These are phyloP conservation scores for Candida orba DNA, from an alignment of 805 yeast genomes.

Conservation along the genomic window DNA sequence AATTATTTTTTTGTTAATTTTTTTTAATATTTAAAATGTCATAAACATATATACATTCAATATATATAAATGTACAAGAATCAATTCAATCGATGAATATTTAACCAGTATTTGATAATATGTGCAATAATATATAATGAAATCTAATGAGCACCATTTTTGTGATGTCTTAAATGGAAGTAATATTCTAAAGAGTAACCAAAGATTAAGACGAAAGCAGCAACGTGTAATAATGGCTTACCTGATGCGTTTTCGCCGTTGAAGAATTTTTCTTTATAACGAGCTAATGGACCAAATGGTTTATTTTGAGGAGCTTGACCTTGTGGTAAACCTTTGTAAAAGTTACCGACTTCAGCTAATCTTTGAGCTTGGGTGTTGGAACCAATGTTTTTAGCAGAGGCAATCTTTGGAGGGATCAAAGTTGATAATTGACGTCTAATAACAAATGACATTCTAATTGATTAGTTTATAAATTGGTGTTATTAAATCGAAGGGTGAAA, in stretches of 20 bases:
- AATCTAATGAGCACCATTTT: conserved; percentile 33
- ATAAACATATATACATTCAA: neutral
- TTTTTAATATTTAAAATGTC: neutral
- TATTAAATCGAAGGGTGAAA: neutral
- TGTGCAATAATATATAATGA: neutral
- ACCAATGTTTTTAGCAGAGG: conserved; percentile 92
- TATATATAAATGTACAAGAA: neutral
- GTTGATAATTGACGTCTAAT: conserved; percentile 91
- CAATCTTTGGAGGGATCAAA: conserved; percentile 97
- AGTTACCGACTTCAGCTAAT: conserved; percentile 88
- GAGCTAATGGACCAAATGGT: conserved; percentile 61
- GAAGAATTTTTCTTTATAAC: conserved; percentile 81
- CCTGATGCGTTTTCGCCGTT: conserved; percentile 81
- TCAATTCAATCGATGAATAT: conserved; percentile 2
- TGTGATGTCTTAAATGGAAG: conserved; percentile 72
- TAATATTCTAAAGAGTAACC: conserved; percentile 93
- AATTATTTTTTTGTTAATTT: neutral
- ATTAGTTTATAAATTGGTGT: neutral
- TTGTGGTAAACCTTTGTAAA: conserved; percentile 94
- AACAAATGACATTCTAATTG: conserved; percentile 61
- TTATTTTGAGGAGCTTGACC: conserved; percentile 77
- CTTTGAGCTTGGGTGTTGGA: conserved; percentile 96
- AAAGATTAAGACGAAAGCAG: conserved; percentile 55
- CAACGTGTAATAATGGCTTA: conserved; percentile 74
- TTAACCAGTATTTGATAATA: neutral